A percentile compares a stretch with the other conserved stretches of the same genome.
Conservation (phyloP, 345 rosid species). For the Gynandropsis gynandra region DNA sequence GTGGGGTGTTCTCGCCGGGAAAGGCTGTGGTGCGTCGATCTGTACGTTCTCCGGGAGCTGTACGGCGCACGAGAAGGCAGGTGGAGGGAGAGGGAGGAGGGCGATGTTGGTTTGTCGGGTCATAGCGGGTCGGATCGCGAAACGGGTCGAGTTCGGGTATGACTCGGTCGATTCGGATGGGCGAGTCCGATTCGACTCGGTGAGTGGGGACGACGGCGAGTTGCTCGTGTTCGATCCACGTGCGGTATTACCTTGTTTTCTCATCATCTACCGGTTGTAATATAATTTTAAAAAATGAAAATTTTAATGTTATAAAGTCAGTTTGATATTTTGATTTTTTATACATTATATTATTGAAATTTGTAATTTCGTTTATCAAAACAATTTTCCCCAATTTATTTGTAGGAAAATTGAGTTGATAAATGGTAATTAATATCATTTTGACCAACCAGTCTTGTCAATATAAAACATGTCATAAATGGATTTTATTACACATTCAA, state of each 20-base stretch:
- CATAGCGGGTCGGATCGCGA: constrained; percentile 76
- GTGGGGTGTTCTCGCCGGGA: constrained; percentile 25
- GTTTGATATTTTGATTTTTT: constrained; percentile 5
- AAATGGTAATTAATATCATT: constrained; percentile 39
- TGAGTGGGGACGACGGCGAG: constrained; percentile 79
- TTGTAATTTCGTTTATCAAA: constrained; percentile 42
- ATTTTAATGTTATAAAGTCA: background rate
- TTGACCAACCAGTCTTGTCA: too few species aligned
- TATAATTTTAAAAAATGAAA: too few species aligned
- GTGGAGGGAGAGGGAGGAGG: constrained; percentile 74
- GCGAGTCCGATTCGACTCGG: constrained; percentile 69
- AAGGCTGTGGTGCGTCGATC: constrained; percentile 41
- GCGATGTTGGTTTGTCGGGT: constrained; percentile 96
- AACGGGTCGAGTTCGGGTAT: constrained; percentile 32
- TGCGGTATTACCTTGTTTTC: constrained; percentile 93
- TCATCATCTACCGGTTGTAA: constrained; percentile 84
- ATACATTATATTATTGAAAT: constrained; percentile 8
- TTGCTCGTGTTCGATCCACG: constrained; percentile 75
- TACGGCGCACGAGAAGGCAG: constrained; percentile 70
- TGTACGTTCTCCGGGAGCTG: constrained; percentile 78
- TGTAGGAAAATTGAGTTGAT: constrained; percentile 41
- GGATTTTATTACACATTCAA: too few species aligned
- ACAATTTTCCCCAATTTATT: constrained; percentile 21
- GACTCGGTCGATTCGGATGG: constrained; percentile 39
- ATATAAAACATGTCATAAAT: too few species aligned